These are phyloP conservation scores for Pleurotus citrinopileatus DNA, from an alignment of 768 basidiomycete species.

Conservation along the genomic window DNA sequence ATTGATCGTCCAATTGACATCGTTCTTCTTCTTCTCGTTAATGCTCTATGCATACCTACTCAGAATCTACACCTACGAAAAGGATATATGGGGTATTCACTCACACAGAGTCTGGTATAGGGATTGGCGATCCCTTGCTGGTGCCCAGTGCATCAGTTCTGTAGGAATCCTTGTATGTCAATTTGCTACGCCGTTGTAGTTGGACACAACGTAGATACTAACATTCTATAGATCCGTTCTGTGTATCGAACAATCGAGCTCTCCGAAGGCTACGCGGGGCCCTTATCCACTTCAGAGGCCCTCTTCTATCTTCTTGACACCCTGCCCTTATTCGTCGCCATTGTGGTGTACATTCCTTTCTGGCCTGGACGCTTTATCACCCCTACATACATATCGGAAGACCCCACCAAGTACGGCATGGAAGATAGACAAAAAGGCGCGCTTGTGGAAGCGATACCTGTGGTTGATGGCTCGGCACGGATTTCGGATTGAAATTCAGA, in stretches of 20 bases:
- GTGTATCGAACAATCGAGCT: slow-evolving; percentile 46
- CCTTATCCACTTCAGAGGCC: slow-evolving; percentile 45
- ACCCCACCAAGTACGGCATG: too few species aligned
- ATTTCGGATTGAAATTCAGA: too few species aligned
- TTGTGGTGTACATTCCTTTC: slow-evolving; percentile 39
- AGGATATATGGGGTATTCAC: slow-evolving; percentile 28
- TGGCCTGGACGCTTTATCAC: slow-evolving; percentile 52
- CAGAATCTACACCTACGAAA: slow-evolving; percentile 34
- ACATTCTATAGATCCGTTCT: slow-evolving; percentile 44
- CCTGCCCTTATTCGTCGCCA: slow-evolving; percentile 50
- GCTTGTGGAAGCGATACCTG: too few species aligned
- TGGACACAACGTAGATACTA: too few species aligned
- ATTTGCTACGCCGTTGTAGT: neutral
- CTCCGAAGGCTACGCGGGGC: slow-evolving; percentile 46
- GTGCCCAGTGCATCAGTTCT: slow-evolving; percentile 40
- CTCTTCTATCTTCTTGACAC: slow-evolving; percentile 60
- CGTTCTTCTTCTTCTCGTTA: slow-evolving; percentile 37
- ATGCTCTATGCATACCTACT: slow-evolving; percentile 36
- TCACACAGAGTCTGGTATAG: slow-evolving; percentile 29
- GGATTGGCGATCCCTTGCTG: slow-evolving; percentile 49
- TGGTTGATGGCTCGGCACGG: too few species aligned
- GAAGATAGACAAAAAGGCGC: too few species aligned
- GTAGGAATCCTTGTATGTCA: slow-evolving; percentile 49
- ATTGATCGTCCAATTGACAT: slow-evolving; percentile 41
- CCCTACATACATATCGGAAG: neutral